Conservation (phyloP, 2,329 filamentous ascomycete genomes). For the Colletotrichum somersetense region DNA sequence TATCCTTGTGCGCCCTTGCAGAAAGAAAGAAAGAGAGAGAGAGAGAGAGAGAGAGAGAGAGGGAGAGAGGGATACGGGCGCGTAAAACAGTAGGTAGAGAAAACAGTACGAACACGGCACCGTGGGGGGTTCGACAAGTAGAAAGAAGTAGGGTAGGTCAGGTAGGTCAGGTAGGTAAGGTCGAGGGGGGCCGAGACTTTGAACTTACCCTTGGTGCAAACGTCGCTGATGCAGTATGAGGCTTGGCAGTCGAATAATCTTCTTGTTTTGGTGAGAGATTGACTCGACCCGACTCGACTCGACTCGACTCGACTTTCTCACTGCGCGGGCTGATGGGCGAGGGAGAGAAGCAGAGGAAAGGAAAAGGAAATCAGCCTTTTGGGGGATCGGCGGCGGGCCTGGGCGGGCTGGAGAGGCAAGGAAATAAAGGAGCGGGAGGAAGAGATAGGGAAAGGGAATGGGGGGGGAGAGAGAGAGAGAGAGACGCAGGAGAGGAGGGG, state of each 20-base stretch:
- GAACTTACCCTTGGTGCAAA: neutral
- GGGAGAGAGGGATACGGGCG: neutral
- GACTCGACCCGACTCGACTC: neutral
- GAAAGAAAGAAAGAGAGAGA: neutral
- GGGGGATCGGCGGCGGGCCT: neutral
- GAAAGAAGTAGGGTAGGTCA: neutral
- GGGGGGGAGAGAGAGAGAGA: neutral
- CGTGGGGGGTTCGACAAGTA: slow-evolving; percentile 7
- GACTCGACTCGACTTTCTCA: neutral
- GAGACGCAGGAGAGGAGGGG: slow-evolving; percentile 10
- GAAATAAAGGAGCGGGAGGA: slow-evolving; percentile 5
- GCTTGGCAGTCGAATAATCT: neutral
- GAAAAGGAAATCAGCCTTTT: neutral
- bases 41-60: neutral
- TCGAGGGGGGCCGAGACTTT: neutral
- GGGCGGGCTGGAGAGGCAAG: neutral
- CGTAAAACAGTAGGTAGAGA: neutral
- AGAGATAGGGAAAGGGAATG: no score
- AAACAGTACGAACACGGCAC: neutral
- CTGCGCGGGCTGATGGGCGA: neutral
- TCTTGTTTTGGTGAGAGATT: neutral
- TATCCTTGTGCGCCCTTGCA: neutral
- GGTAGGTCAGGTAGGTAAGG: neutral
- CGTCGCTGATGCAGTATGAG: slow-evolving; percentile 5
- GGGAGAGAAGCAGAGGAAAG: slow-evolving; percentile 6